Percentiles rank a stretch among this genome's conserved stretches.
Evolutionary conservation across 2,329 filamentous ascomycete genomes (phyloP).

Genomic region (Metarhizium sp.): DNA sequence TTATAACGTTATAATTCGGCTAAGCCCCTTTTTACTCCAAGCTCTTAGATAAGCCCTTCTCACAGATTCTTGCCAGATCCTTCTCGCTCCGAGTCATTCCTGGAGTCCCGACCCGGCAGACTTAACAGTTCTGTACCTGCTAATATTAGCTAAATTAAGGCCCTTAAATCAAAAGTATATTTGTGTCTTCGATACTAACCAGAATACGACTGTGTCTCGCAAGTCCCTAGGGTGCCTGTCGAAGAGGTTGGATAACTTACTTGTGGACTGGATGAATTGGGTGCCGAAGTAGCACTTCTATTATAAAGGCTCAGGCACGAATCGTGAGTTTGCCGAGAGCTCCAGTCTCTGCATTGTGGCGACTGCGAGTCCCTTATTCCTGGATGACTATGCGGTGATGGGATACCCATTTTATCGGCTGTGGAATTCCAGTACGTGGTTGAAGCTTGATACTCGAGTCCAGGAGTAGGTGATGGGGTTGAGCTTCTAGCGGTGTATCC

Average conservation of each 20-base stretch:
- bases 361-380: background rate
- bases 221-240: conserved; percentile 29
- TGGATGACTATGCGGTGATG: background rate
- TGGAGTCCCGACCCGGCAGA: conserved; percentile 28
- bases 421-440: conserved; percentile 3
- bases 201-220: conserved; percentile 43
- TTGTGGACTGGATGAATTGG: conserved; percentile 38
- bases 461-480: conserved; percentile 33
- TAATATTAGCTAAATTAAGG: background rate
- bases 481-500: conserved; percentile 44
- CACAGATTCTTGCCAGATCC: conserved; percentile 30
- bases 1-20: too few relatives aligned
- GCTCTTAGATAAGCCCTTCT: too few relatives aligned
- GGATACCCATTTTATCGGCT: background rate
- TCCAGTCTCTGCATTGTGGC: background rate
- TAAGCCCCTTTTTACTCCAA: too few relatives aligned
- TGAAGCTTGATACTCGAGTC: conserved; percentile 10
- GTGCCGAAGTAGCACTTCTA: background rate
- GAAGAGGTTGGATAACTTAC: conserved; percentile 15
- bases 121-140: background rate
- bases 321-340: background rate
- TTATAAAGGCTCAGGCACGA: conserved; percentile 1
- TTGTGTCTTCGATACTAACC: conserved; percentile 27
- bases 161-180: background rate
- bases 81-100: conserved; percentile 28